Evolutionary conservation across 192 early-diverging fungal genomes (phyloP).

Genomic region (Entomortierella chlamydospora): DNA sequence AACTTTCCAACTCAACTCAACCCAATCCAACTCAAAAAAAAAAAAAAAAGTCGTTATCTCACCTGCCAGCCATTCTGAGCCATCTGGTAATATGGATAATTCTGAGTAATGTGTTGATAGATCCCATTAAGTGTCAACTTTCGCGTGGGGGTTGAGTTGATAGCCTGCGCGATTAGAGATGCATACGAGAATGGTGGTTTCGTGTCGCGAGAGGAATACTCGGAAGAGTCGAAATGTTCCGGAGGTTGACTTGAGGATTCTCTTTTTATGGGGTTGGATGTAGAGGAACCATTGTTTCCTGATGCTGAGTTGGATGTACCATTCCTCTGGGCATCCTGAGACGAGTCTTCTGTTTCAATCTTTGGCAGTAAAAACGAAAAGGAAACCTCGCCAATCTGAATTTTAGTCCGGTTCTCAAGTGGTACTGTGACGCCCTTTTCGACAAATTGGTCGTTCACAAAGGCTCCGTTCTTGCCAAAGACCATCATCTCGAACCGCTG

Average conservation of each 20-base stretch:
- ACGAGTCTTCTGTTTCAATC: conserved; percentile 55
- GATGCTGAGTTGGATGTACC: neutral
- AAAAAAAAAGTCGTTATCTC: conserved; percentile 6
- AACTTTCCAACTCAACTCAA: neutral
- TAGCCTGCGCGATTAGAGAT: conserved; percentile 90
- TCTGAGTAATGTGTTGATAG: conserved; percentile 83
- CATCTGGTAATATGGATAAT: conserved; percentile 90
- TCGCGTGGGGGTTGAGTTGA: conserved; percentile 76
- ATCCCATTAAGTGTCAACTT: conserved; percentile 90
- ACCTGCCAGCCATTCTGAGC: conserved; percentile 94
- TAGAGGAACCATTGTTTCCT: neutral
- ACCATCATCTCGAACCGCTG: conserved; percentile 88
- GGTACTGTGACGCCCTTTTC: conserved; percentile 72
- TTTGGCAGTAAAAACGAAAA: conserved; percentile 85
- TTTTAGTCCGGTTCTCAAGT: conserved; percentile 76
- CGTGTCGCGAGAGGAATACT: conserved; percentile 55
- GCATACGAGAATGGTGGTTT: conserved; percentile 93
- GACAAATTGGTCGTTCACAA: conserved; percentile 86
- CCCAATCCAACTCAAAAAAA: neutral
- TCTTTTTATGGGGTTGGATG: conserved; percentile 22
- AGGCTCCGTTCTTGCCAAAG: conserved; percentile 89
- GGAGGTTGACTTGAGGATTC: conserved; percentile 26
- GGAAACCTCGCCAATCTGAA: conserved; percentile 87
- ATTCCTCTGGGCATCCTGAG: conserved; percentile 4
- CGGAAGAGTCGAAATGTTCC: conserved; percentile 35